These are phyloP conservation scores for Spiraea crenata DNA, from an alignment of 331 rosid species.

Conservation along the genomic window DNA sequence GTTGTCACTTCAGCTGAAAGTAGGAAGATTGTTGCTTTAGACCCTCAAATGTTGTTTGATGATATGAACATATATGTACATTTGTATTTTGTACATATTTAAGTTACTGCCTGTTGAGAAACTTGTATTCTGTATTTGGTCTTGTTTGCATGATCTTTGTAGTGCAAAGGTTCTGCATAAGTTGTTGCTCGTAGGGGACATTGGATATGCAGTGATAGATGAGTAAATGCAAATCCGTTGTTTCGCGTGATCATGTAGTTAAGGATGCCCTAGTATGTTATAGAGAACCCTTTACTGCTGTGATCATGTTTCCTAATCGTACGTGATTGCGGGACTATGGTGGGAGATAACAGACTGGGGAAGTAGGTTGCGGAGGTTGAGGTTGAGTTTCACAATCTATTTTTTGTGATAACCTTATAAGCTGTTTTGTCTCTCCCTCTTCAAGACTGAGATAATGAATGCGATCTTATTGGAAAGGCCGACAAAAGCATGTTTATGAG, in stretches of 20 bases:
- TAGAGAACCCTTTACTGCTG: too few relatives aligned
- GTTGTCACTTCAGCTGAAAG: not conserved
- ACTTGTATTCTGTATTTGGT: not conserved
- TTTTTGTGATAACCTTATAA: not conserved
- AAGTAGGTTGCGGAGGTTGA: not conserved
- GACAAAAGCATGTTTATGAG: not conserved
- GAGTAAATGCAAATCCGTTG: too few relatives aligned
- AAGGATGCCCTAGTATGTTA: too few relatives aligned
- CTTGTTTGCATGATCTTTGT: not conserved
- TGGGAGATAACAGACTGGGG: not conserved
- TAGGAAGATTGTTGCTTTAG: not conserved
- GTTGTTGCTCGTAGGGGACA: too few relatives aligned
- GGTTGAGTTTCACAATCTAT: not conserved
- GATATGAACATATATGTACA: not conserved
- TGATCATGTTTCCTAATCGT: too few relatives aligned
- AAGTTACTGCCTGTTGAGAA: not conserved
- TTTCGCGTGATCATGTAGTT: too few relatives aligned
- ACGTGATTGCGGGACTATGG: not conserved
- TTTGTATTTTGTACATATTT: not conserved
- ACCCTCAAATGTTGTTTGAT: not conserved
- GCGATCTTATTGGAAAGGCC: not conserved
- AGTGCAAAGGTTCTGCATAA: too few relatives aligned
- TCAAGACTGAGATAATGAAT: not conserved
- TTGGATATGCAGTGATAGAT: too few relatives aligned
- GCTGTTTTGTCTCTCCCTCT: not conserved